These are phyloP conservation scores for Rosa chinensis DNA, from an alignment of 306 rosid species.

Conservation along the genomic window DNA sequence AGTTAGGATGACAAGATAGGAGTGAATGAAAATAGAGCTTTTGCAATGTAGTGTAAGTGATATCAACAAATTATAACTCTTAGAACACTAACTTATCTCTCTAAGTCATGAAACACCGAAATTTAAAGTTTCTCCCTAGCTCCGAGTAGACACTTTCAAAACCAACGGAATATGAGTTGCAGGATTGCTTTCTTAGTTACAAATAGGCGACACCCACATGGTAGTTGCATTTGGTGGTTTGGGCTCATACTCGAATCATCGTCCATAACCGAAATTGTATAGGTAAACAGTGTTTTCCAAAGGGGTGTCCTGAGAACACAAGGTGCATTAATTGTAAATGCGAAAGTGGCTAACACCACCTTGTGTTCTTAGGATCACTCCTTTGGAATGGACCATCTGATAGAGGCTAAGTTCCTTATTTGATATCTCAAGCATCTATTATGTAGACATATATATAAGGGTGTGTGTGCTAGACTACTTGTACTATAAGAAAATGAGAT, in stretches of 20 bases:
- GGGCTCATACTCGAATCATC: not conserved
- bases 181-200: not conserved
- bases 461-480: not conserved
- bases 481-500: not conserved
- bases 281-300: not conserved
- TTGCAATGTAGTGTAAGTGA: no score
- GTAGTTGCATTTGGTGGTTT: not conserved
- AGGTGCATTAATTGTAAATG: not conserved
- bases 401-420: not conserved
- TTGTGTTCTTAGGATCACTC: not conserved
- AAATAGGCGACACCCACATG: not conserved
- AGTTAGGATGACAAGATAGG: no score
- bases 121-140: not conserved
- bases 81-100: no score
- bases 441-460: not conserved
- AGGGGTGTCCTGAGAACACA: conserved; percentile 5
- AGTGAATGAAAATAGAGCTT: no score
- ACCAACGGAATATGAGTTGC: not conserved
- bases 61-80: no score
- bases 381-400: not conserved
- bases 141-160: not conserved
- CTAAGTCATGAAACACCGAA: no score
- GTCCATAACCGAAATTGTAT: not conserved
- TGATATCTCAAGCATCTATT: not conserved
- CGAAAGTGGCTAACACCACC: not conserved